Evolutionary conservation across 139 green algal genomes (phyloP).

Genomic region (Nannochloris sp.): DNA sequence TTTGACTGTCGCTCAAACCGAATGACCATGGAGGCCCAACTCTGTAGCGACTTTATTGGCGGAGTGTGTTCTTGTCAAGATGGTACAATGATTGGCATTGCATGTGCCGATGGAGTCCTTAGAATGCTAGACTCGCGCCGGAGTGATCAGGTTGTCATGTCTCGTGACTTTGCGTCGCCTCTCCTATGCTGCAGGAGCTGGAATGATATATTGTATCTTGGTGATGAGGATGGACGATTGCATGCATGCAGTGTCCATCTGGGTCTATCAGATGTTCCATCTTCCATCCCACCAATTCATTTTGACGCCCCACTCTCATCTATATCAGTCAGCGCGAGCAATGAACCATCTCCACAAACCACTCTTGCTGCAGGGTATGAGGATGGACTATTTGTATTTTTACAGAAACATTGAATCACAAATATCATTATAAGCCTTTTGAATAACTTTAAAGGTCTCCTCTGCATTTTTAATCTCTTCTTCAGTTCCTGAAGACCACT

Average conservation of each 20-base stretch:
- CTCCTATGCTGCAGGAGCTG: slow-evolving; percentile 52
- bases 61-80: slow-evolving; percentile 31
- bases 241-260: slow-evolving; percentile 41
- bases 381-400: neutral
- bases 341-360: too few species aligned
- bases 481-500: slow-evolving; percentile 22
- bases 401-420: neutral
- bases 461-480: slow-evolving; percentile 16
- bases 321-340: too few species aligned
- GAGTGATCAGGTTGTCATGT: slow-evolving; percentile 3
- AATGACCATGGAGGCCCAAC: neutral
- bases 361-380: slow-evolving; percentile 1
- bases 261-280: neutral
- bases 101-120: slow-evolving; percentile 39
- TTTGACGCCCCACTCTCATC: too few species aligned
- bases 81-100: slow-evolving; percentile 34
- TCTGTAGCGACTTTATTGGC: neutral
- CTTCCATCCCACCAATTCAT: too few species aligned
- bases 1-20: neutral
- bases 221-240: slow-evolving; percentile 39
- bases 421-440: slow-evolving; percentile 21
- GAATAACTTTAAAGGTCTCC: slow-evolving; percentile 23
- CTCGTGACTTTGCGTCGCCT: slow-evolving; percentile 24
- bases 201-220: slow-evolving; percentile 33
- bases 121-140: slow-evolving; percentile 40